Evolutionary conservation across 495 filamentous ascomycete genomes (phyloP).

Genomic region (Xylaria nigripes): DNA sequence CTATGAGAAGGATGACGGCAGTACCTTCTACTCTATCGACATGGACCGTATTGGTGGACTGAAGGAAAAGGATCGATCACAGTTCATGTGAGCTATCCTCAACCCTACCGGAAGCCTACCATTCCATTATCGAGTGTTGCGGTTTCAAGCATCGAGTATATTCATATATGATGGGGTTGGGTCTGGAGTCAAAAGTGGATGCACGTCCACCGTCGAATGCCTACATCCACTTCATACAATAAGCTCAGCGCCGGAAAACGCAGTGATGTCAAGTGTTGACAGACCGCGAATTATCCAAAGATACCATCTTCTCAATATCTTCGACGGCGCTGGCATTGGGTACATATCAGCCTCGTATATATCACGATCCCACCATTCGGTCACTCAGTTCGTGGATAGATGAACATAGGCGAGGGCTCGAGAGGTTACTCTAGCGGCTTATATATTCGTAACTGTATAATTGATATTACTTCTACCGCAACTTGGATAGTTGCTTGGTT

Average conservation of each 20-base stretch:
- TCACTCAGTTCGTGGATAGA: slow-evolving; percentile 5
- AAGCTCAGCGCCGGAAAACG: slow-evolving; percentile 3
- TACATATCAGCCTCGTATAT: slow-evolving; percentile 25
- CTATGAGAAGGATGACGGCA: slow-evolving; percentile 67
- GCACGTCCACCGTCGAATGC: slow-evolving; percentile 23
- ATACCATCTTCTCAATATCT: slow-evolving; percentile 2
- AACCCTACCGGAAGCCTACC: background rate
- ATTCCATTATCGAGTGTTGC: background rate
- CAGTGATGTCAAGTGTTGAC: slow-evolving; percentile 21
- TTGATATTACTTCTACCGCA: slow-evolving; percentile 16
- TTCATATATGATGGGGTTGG: slow-evolving; percentile 9
- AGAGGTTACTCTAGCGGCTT: slow-evolving; percentile 9
- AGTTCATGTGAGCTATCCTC: slow-evolving; percentile 27
- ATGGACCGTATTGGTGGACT: slow-evolving; percentile 90
- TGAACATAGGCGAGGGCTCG: slow-evolving; percentile 12
- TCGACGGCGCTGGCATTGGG: slow-evolving; percentile 12
- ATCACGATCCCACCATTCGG: slow-evolving; percentile 20
- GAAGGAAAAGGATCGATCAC: slow-evolving; percentile 65
- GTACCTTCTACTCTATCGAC: slow-evolving; percentile 84
- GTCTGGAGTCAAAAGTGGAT: slow-evolving; percentile 21
- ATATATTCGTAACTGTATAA: slow-evolving; percentile 30
- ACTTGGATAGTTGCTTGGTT: background rate
- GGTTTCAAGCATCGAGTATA: background rate
- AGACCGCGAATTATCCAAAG: slow-evolving; percentile 12
- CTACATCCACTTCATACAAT: slow-evolving; percentile 16